These are phyloP conservation scores for Cyclanthera cordifolia DNA, from an alignment of 306 rosid species.

Conservation along the genomic window DNA sequence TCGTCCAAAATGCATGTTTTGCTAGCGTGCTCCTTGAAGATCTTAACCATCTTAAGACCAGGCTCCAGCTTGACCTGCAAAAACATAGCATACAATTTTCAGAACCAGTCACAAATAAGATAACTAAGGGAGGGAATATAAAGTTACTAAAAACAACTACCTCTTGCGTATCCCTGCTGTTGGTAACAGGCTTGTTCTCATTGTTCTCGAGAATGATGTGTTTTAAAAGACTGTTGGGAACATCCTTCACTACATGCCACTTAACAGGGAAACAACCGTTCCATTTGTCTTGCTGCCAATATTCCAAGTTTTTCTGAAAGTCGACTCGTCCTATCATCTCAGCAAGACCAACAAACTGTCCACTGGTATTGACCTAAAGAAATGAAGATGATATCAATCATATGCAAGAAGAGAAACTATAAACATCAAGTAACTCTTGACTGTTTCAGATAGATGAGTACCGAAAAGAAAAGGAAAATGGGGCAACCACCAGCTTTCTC, in stretches of 20 bases:
- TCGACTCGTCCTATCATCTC: conserved; percentile 95
- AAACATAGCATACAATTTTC: background rate
- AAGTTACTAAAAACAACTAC: conserved; percentile 18
- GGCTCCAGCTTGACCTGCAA: conserved; percentile 68
- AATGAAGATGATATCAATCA: conserved; percentile 7
- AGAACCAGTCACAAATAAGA: conserved; percentile 2
- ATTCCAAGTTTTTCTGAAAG: conserved; percentile 74
- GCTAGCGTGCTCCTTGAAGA: conserved; percentile 68
- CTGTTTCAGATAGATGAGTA: conserved; percentile 11
- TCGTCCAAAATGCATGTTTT: conserved; percentile 87
- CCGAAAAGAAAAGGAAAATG: conserved; percentile 73
- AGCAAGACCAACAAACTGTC: conserved; percentile 91
- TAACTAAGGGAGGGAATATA: background rate
- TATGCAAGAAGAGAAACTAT: background rate
- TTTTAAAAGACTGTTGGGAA: conserved; percentile 85
- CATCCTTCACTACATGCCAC: conserved; percentile 93
- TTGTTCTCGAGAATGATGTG: conserved; percentile 87
- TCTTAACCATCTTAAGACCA: conserved; percentile 53
- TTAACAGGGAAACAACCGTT: conserved; percentile 89
- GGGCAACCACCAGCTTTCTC: conserved; percentile 74
- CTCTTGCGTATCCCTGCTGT: conserved; percentile 97
- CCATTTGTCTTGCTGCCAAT: conserved; percentile 99
- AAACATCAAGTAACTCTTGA: background rate
- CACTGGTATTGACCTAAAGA: conserved; percentile 83
- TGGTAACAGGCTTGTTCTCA: conserved; percentile 92